Evolutionary conservation across 176 grass and related monocot species (phyloP).

Genomic region (Panicum miliaceum): DNA sequence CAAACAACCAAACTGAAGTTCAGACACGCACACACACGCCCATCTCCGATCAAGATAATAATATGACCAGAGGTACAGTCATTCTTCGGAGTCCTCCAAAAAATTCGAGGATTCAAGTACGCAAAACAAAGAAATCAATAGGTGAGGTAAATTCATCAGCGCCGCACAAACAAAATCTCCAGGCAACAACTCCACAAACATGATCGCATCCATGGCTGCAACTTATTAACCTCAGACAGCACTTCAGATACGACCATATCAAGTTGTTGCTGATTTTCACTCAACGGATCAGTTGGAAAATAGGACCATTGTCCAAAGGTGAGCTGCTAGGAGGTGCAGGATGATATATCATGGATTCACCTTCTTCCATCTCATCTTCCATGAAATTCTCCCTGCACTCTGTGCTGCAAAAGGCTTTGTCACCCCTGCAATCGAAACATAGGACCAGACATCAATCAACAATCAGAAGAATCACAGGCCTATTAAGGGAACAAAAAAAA

Average conservation of each 20-base stretch:
- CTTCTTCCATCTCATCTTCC: slow-evolving; percentile 65
- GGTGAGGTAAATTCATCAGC: slow-evolving; percentile 45
- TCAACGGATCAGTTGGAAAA: slow-evolving; percentile 66
- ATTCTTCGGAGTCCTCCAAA: slow-evolving; percentile 55
- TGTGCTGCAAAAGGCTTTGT: slow-evolving; percentile 75
- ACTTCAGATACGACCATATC: slow-evolving; percentile 58
- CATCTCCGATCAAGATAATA: slow-evolving; percentile 68
- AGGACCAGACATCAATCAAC: slow-evolving; percentile 38
- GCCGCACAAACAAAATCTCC: slow-evolving; percentile 59
- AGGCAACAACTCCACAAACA: slow-evolving; percentile 50
- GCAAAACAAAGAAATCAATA: slow-evolving; percentile 52
- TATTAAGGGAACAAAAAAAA: slow-evolving; percentile 22
- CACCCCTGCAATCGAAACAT: slow-evolving; percentile 53
- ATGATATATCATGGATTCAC: slow-evolving; percentile 35
- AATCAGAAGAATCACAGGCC: slow-evolving; percentile 7
- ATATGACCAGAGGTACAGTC: slow-evolving; percentile 59
- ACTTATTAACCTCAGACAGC: slow-evolving; percentile 85
- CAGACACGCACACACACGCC: slow-evolving; percentile 33
- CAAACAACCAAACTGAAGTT: slow-evolving; percentile 42
- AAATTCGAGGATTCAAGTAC: slow-evolving; percentile 58
- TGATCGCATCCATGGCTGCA: slow-evolving; percentile 78
- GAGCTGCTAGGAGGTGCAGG: slow-evolving; percentile 19
- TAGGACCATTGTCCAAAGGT: slow-evolving; percentile 7
- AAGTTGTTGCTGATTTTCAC: slow-evolving; percentile 47
- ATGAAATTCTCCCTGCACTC: slow-evolving; percentile 79